phyloP scores from a whole-genome alignment of 2,329 filamentous ascomycete species.

The Aphanocladium album region DNA sequence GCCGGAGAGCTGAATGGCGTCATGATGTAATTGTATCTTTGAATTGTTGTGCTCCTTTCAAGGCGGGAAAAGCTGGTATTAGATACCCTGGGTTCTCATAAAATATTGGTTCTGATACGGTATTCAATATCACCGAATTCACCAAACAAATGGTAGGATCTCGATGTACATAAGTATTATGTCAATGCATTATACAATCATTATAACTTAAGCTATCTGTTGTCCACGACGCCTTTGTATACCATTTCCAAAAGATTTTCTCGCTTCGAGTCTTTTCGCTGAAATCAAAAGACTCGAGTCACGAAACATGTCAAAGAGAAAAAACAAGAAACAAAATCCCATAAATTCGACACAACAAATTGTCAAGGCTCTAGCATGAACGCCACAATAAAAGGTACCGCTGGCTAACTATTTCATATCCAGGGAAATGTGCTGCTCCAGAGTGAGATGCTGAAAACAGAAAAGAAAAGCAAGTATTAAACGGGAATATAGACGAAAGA shows the following conservation, averaged over 20 bases:
- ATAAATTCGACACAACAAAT: background rate
- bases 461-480: background rate
- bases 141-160: background rate
- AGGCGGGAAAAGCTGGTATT: background rate
- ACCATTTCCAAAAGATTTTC: background rate
- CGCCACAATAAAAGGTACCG: background rate
- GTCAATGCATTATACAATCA: conserved; percentile 4
- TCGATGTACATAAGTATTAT: background rate
- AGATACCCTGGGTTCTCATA: conserved; percentile 5
- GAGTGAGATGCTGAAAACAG: background rate
- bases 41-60: background rate
- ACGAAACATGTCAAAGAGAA: background rate
- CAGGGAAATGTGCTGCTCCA: background rate
- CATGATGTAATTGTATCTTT: background rate
- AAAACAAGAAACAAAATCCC: background rate
- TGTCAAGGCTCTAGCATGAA: background rate
- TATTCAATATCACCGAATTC: background rate
- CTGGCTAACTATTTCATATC: background rate
- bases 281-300: background rate
- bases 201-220: background rate
- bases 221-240: background rate
- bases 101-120: background rate
- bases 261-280: background rate
- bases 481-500: background rate
- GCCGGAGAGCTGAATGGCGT: background rate